These are phyloP conservation scores for Fusarium transvaalense DNA, from an alignment of 2,329 filamentous ascomycete genomes.

Conservation along the genomic window DNA sequence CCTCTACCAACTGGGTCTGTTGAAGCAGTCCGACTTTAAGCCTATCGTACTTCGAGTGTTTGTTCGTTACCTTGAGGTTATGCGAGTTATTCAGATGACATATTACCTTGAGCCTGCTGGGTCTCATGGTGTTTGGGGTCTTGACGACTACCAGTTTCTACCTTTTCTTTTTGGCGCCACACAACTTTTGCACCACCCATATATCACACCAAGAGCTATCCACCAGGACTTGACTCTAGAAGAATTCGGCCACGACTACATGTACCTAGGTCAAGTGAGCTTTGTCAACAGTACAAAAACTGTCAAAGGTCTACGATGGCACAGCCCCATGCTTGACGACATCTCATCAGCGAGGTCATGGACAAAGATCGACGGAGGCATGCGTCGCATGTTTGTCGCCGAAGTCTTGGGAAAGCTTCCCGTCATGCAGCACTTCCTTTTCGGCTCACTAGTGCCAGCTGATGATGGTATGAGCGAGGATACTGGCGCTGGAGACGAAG, in stretches of 20 bases:
- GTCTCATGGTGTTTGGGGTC: conserved; percentile 96
- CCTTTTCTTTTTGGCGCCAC: conserved; percentile 95
- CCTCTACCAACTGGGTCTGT: conserved; percentile 80
- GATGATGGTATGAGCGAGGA: conserved; percentile 83
- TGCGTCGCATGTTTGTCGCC: conserved; percentile 95
- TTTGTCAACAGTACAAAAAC: conserved; percentile 98
- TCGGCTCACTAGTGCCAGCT: conserved; percentile 86
- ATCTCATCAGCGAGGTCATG: conserved; percentile 92
- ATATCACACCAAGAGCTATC: conserved; percentile 81
- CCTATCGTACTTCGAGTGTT: conserved; percentile 83
- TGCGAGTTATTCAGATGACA: conserved; percentile 88
- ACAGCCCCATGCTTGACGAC: conserved; percentile 98
- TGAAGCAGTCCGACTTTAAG: conserved; percentile 76
- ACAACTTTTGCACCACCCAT: conserved; percentile 87
- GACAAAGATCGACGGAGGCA: conserved; percentile 92
- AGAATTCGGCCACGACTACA: conserved; percentile 83
- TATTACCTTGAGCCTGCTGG: conserved; percentile 98
- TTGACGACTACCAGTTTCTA: conserved; percentile 97
- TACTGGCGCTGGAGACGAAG: conserved; percentile 62
- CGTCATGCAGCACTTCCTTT: conserved; percentile 98
- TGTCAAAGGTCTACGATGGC: conserved; percentile 93
- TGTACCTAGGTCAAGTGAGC: conserved; percentile 92
- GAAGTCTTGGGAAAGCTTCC: conserved; percentile 94
- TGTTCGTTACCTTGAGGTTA: conserved; percentile 82
- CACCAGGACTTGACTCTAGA: conserved; percentile 91